Evolutionary conservation across 2,329 filamentous ascomycete genomes (phyloP).

Genomic region (Aspergillus japonicus): DNA sequence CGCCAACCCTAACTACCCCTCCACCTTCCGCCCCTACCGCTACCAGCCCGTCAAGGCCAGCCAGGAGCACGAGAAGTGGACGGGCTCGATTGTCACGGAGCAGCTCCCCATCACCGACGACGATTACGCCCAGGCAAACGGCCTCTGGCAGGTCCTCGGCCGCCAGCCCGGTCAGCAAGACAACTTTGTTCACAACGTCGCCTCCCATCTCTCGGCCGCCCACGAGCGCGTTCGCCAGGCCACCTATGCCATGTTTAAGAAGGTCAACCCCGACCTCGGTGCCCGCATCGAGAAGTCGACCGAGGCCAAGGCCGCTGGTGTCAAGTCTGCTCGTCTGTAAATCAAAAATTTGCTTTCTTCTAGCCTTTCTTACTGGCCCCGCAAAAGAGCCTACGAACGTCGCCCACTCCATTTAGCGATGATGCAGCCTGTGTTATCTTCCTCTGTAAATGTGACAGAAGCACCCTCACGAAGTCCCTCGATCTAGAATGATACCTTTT

Average conservation of each 20-base stretch:
- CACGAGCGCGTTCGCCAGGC: constrained; percentile 55
- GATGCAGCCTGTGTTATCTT: background rate
- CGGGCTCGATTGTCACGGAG: constrained; percentile 39
- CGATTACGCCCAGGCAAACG: constrained; percentile 46
- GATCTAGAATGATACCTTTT: background rate
- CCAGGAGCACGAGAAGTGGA: constrained; percentile 48
- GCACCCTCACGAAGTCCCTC: background rate
- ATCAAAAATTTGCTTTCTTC: background rate
- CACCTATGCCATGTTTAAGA: constrained; percentile 62
- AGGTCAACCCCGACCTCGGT: constrained; percentile 57
- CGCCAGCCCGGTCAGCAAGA: constrained; percentile 57
- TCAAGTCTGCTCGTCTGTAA: constrained; percentile 30
- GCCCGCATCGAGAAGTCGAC: constrained; percentile 54
- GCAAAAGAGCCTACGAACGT: too few species aligned
- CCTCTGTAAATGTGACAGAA: background rate
- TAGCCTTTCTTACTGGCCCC: too few species aligned
- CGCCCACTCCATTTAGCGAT: too few species aligned
- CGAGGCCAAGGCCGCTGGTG: constrained; percentile 40
- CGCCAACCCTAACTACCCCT: constrained; percentile 56
- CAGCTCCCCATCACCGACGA: constrained; percentile 45
- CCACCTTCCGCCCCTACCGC: constrained; percentile 38
- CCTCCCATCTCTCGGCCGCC: constrained; percentile 57
- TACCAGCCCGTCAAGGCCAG: constrained; percentile 43
- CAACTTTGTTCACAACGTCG: constrained; percentile 60
- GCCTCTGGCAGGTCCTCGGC: constrained; percentile 46